A percentile compares a stretch with the other conserved stretches of the same genome.
Conservation (phyloP, 176 grass and related monocot genomes). For the Bonia amplexicaulis region DNA sequence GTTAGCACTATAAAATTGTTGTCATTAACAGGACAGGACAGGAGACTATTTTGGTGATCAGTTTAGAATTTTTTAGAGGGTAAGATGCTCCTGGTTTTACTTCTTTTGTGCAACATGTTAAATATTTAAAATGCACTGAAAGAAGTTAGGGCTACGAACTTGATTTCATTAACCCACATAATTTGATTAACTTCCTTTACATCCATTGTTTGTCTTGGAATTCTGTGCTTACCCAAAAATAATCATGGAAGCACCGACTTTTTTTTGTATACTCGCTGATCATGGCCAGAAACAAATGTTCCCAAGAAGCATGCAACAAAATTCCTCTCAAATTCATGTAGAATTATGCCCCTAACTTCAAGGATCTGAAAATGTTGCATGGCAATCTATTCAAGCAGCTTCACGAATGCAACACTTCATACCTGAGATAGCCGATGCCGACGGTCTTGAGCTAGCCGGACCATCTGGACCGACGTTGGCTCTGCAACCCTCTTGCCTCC, state of each 20-base stretch:
- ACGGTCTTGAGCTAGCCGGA: no score
- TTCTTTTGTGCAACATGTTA: not conserved
- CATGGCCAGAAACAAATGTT: not conserved
- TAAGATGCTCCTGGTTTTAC: not conserved
- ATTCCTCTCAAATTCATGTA: not conserved
- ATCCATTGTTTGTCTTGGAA: not conserved
- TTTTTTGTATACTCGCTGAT: not conserved
- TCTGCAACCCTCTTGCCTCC: no score
- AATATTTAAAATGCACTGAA: not conserved
- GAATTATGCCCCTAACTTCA: not conserved
- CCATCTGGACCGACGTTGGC: no score
- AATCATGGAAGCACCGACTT: not conserved
- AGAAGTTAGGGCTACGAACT: not conserved
- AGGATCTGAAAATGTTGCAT: not conserved
- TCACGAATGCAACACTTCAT: no score
- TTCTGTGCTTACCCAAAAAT: not conserved
- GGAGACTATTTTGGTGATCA: not conserved
- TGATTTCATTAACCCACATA: not conserved
- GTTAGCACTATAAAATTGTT: not conserved
- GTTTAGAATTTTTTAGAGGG: not conserved
- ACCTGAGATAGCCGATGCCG: no score
- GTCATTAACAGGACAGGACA: not conserved
- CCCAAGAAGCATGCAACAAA: not conserved
- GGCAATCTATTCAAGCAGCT: not conserved
- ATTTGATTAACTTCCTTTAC: not conserved